A percentile compares a stretch with the other conserved stretches of the same genome.
Conservation (phyloP, 139 green algal genomes). For the Coelastrella sp. region DNA sequence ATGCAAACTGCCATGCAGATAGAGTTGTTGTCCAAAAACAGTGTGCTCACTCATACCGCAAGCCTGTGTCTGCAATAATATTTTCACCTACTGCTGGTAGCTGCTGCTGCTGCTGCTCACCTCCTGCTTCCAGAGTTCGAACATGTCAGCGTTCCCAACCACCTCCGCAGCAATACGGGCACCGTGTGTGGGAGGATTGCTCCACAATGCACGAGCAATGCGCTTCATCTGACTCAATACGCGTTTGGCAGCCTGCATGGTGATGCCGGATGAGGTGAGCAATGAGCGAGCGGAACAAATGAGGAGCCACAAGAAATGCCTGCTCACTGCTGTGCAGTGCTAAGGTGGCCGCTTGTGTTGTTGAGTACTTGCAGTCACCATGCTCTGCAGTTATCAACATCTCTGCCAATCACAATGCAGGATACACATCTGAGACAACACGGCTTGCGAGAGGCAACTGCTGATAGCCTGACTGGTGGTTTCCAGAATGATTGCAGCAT, state of each 20-base stretch:
- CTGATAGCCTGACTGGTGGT: no score
- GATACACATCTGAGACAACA: no score
- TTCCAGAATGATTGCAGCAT: neutral
- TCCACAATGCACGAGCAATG: slow-evolving; percentile 92
- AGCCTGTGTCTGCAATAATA: neutral
- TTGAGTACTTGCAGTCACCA: no score
- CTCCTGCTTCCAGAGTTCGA: slow-evolving; percentile 94
- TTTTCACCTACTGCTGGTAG: no score
- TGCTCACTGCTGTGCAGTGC: no score
- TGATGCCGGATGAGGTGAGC: neutral
- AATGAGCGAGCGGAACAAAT: no score
- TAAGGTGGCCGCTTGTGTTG: no score
- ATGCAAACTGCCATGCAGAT: neutral
- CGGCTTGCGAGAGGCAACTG: no score
- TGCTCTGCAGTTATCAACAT: no score
- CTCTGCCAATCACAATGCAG: no score
- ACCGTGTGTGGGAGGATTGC: slow-evolving; percentile 92
- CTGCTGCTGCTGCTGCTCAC: slow-evolving; percentile 68
- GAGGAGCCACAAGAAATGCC: no score
- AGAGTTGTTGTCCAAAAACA: neutral
- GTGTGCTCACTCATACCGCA: neutral
- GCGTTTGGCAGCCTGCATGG: slow-evolving; percentile 64
- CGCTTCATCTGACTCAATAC: slow-evolving; percentile 95
- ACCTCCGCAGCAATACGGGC: slow-evolving; percentile 94
- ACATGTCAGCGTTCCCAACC: slow-evolving; percentile 79